These are phyloP conservation scores for Pilatotrama ljubarskyi DNA, from an alignment of 768 basidiomycete species.

Conservation along the genomic window DNA sequence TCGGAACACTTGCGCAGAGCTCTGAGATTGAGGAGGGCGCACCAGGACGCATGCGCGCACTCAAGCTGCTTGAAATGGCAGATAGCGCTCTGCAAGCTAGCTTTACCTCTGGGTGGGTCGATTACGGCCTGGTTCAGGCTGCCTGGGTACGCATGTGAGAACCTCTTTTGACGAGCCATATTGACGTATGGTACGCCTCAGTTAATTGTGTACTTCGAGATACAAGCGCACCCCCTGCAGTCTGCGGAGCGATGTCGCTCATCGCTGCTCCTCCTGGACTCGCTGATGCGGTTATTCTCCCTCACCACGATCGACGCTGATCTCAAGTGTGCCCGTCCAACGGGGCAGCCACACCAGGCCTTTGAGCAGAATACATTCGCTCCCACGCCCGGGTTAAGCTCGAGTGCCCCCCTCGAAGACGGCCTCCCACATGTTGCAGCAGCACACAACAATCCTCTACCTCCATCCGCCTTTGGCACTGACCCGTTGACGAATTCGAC, in stretches of 20 bases:
- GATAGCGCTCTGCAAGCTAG: conserved; percentile 71
- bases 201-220: conserved; percentile 70
- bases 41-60: conserved; percentile 53
- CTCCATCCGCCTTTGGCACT: neutral
- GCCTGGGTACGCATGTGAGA: conserved; percentile 43
- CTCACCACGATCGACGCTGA: conserved; percentile 55
- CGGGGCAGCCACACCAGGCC: no score
- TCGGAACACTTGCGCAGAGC: conserved; percentile 67
- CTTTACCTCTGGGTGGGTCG: conserved; percentile 66
- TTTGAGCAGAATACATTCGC: no score
- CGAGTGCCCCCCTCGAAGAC: no score
- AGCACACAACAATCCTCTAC: neutral
- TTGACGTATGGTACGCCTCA: conserved; percentile 23
- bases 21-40: conserved; percentile 50
- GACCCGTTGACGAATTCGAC: neutral
- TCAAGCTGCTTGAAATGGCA: conserved; percentile 65
- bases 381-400: no score
- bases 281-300: conserved; percentile 58
- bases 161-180: no score
- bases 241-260: conserved; percentile 52
- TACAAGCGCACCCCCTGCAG: conserved; percentile 65
- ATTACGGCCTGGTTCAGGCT: conserved; percentile 70
- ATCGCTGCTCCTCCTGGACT: conserved; percentile 62
- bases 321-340: conserved; percentile 38
- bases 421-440: neutral